phyloP scores from a whole-genome alignment of 192 early-diverging fungal genomes.

The Chytriomyces confervae region DNA sequence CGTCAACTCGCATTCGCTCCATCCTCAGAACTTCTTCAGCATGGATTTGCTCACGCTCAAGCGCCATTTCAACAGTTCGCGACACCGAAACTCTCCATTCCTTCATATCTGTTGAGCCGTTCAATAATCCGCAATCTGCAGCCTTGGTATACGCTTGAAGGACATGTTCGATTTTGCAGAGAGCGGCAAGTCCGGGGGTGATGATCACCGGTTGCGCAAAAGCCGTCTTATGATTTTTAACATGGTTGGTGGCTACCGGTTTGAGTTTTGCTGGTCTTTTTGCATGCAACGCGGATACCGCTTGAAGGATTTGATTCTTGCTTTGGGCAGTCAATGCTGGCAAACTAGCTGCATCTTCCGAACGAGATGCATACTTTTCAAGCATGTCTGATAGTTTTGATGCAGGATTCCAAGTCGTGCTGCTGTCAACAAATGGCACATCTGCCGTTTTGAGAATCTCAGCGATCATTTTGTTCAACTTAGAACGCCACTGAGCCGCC shows the following conservation, averaged over 20 bases:
- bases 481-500: conserved; percentile 13
- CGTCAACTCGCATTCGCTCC: conserved; percentile 11
- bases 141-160: conserved; percentile 9
- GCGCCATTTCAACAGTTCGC: not conserved
- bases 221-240: not conserved
- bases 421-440: not conserved
- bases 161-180: conserved; percentile 6
- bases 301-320: conserved; percentile 27
- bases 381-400: conserved; percentile 19
- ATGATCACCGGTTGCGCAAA: conserved; percentile 8
- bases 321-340: conserved; percentile 12
- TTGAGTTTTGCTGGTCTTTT: conserved; percentile 25
- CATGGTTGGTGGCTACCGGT: not conserved
- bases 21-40: conserved; percentile 15
- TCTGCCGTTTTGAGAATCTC: conserved; percentile 29
- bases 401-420: not conserved
- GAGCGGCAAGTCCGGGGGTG: conserved; percentile 18
- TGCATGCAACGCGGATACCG: conserved; percentile 2
- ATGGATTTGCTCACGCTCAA: conserved; percentile 23
- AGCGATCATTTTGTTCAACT: not conserved
- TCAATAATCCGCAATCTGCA: not conserved
- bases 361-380: not conserved
- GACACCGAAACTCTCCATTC: conserved; percentile 14
- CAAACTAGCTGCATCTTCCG: not conserved
- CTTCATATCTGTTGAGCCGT: not conserved